These are phyloP conservation scores for Paecilomyces sp. DNA, from an alignment of 2,329 filamentous ascomycete species.

Conservation along the genomic window DNA sequence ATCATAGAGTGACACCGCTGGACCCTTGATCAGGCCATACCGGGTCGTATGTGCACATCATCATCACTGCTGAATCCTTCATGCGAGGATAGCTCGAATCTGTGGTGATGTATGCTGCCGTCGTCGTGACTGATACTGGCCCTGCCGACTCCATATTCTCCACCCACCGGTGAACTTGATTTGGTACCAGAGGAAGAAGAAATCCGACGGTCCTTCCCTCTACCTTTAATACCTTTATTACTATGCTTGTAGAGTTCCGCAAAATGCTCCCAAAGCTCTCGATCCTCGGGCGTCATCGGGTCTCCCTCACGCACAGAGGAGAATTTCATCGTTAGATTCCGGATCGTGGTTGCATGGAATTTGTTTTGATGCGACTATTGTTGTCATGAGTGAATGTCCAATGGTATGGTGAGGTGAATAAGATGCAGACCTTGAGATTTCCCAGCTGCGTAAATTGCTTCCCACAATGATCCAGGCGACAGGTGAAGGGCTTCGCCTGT, in stretches of 20 bases:
- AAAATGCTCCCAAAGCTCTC: constrained; percentile 78
- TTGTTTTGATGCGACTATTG: constrained; percentile 82
- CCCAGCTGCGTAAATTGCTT: constrained; percentile 87
- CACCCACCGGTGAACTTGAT: constrained; percentile 8
- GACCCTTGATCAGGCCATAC: not conserved
- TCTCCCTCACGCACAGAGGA: constrained; percentile 55
- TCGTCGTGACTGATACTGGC: constrained; percentile 11
- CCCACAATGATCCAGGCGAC: constrained; percentile 72
- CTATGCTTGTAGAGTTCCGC: constrained; percentile 88
- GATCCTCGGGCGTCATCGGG: constrained; percentile 60
- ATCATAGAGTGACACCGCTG: not conserved
- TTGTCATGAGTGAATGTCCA: constrained; percentile 4
- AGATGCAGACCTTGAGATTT: constrained; percentile 68
- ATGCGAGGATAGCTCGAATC: constrained; percentile 23
- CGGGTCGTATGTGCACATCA: constrained; percentile 7
- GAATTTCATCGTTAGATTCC: constrained; percentile 64
- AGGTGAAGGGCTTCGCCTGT: constrained; percentile 70
- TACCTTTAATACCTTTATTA: constrained; percentile 96
- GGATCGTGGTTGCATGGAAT: constrained; percentile 72
- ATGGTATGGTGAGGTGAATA: constrained; percentile 1
- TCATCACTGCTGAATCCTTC: constrained; percentile 25
- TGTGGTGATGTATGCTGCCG: constrained; percentile 16
- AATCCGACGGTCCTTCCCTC: constrained; percentile 67
- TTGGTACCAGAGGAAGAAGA: constrained; percentile 21
- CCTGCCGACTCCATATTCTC: constrained; percentile 7